Evolutionary conservation across 129 eudicot genomes (phyloP).

Genomic region (Smallanthus sonchifolius): DNA sequence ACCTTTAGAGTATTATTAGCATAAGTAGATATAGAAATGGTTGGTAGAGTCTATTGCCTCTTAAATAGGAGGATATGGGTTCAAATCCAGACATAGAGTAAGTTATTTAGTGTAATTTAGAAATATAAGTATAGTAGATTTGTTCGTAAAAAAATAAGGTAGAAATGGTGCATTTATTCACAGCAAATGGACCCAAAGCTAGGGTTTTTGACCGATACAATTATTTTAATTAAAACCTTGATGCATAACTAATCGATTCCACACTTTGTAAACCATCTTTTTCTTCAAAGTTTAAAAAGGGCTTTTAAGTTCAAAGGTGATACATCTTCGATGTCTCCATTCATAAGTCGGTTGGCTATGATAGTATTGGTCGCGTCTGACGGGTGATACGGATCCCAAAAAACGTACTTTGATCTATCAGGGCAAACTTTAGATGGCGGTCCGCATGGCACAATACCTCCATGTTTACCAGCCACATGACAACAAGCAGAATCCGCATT

Average conservation of each 20-base stretch:
- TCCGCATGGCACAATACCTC: conserved; percentile 81
- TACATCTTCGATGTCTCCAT: conserved; percentile 54
- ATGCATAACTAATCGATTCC: background rate
- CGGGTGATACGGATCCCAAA: conserved; percentile 97
- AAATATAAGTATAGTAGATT: too few relatives aligned
- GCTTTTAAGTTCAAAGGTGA: conserved; percentile 66
- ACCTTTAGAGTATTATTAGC: too few relatives aligned
- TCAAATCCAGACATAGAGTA: too few relatives aligned
- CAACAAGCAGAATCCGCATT: conserved; percentile 71
- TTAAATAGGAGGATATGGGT: too few relatives aligned
- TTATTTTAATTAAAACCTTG: background rate
- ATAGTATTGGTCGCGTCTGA: conserved; percentile 61
- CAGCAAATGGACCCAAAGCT: too few relatives aligned
- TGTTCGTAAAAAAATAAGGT: too few relatives aligned
- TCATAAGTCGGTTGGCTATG: conserved; percentile 56
- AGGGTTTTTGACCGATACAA: too few relatives aligned
- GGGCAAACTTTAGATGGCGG: conserved; percentile 63
- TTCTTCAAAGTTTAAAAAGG: conserved; percentile 31
- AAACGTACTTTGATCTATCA: conserved; percentile 75
- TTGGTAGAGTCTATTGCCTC: too few relatives aligned
- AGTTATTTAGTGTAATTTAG: too few relatives aligned
- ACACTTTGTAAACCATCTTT: background rate
- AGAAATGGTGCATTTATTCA: too few relatives aligned
- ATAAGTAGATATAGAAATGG: too few relatives aligned
- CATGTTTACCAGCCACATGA: conserved; percentile 49